Evolutionary conservation across 768 basidiomycete species (phyloP).

Genomic region (Phylloporus rhodoxanthus): DNA sequence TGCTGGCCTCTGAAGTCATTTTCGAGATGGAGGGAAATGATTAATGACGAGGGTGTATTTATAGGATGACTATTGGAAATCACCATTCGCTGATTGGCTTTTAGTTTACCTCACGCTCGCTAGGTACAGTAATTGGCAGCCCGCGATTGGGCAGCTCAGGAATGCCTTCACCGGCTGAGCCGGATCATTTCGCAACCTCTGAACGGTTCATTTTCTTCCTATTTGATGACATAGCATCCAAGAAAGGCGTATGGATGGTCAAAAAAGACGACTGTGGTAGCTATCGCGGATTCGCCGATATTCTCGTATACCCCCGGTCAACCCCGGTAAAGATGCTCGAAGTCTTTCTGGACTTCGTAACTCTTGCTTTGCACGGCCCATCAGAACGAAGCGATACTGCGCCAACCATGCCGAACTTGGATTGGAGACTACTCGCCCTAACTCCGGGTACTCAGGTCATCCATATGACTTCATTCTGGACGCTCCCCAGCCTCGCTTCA

Average conservation of each 20-base stretch:
- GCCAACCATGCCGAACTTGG: too few relatives aligned
- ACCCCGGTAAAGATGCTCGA: neutral
- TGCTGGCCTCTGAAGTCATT: slow-evolving; percentile 18
- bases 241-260: neutral
- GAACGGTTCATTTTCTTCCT: too few relatives aligned
- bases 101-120: neutral
- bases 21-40: neutral
- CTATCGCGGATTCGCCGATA: neutral
- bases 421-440: too few relatives aligned
- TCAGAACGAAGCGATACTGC: too few relatives aligned
- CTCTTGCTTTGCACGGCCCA: too few relatives aligned
- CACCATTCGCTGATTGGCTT: too few relatives aligned
- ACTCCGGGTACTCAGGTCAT: too few relatives aligned
- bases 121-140: neutral
- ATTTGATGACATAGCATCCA: neutral
- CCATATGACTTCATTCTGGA: too few relatives aligned
- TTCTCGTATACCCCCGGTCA: too few relatives aligned
- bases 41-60: slow-evolving; percentile 5
- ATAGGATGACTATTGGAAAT: slow-evolving; percentile 3
- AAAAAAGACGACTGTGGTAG: neutral
- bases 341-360: neutral
- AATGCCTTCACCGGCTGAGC: neutral
- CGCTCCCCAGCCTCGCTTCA: too few relatives aligned
- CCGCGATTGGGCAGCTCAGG: neutral
- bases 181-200: neutral